Evolutionary conservation across 208 protist species (phyloP).

Genomic region (Wallacemonas rigidus): DNA sequence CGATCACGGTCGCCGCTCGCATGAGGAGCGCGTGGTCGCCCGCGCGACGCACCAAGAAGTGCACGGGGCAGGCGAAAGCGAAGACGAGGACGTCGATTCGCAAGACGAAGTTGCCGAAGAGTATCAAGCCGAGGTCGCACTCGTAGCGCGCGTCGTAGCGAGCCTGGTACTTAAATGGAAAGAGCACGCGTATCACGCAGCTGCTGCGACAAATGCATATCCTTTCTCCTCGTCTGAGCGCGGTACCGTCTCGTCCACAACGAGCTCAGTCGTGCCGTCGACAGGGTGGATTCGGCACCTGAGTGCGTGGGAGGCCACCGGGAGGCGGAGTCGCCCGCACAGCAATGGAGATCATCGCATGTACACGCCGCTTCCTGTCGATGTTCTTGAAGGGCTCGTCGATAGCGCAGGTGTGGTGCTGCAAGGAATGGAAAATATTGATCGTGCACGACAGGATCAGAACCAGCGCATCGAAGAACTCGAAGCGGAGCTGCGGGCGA

Average conservation of each 20-base stretch:
- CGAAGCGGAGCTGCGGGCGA: not conserved
- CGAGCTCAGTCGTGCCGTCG: not conserved
- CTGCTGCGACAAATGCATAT: not conserved
- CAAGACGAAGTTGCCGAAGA: not conserved
- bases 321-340: not conserved
- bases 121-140: slow-evolving; percentile 20
- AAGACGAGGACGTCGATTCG: not conserved
- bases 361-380: slow-evolving; percentile 8
- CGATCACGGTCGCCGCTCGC: not conserved
- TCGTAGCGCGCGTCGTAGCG: slow-evolving; percentile 21
- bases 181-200: not conserved
- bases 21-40: not conserved
- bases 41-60: not conserved
- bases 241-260: not conserved
- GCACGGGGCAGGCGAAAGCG: not conserved
- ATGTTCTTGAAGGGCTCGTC: slow-evolving; percentile 13
- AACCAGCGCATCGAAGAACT: not conserved
- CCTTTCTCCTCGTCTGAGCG: not conserved
- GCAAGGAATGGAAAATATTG: slow-evolving; percentile 12
- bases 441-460: not conserved
- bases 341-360: not conserved
- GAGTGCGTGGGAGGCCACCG: slow-evolving; percentile 3
- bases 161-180: slow-evolving; percentile 20
- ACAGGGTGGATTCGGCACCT: slow-evolving; percentile 14
- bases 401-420: slow-evolving; percentile 19